phyloP scores from a whole-genome alignment of 495 filamentous ascomycete species.

The Apiosordaria backusii region DNA sequence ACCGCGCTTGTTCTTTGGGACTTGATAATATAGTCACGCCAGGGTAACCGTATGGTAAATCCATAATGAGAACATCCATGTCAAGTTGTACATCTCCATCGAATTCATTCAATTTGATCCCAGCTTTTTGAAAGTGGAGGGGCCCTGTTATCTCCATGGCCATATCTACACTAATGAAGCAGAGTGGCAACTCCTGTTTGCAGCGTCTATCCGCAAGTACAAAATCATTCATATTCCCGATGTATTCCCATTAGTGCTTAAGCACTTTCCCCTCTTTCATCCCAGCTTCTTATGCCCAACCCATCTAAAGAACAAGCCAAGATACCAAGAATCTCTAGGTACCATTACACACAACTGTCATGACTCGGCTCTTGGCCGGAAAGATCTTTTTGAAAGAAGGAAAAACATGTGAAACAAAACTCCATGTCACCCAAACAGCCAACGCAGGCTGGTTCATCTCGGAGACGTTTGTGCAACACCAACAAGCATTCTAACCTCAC shows the following conservation, averaged over 20 bases:
- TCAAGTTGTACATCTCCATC: too few species aligned
- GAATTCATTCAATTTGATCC: background rate
- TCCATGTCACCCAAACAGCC: background rate
- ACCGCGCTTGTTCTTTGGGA: constrained; percentile 87
- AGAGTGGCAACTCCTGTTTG: background rate
- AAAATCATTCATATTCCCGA: background rate
- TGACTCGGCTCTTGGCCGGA: background rate
- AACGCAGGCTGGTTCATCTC: background rate
- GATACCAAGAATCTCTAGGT: background rate
- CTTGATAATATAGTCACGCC: constrained; percentile 64
- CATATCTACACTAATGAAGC: background rate
- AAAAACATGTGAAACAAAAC: background rate
- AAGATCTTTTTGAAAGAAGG: background rate
- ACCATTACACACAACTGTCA: background rate
- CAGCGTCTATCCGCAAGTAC: background rate
- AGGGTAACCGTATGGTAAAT: background rate
- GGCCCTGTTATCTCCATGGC: background rate
- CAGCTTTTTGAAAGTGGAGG: background rate
- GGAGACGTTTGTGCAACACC: background rate
- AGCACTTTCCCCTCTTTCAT: background rate
- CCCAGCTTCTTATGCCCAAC: background rate
- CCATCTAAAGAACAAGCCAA: background rate
- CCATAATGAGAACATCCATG: too few species aligned
- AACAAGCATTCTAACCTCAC: background rate
- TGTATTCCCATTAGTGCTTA: background rate